Evolutionary conservation across 2,329 filamentous ascomycete genomes (phyloP).

Genomic region (Colletotrichum plurivorum): DNA sequence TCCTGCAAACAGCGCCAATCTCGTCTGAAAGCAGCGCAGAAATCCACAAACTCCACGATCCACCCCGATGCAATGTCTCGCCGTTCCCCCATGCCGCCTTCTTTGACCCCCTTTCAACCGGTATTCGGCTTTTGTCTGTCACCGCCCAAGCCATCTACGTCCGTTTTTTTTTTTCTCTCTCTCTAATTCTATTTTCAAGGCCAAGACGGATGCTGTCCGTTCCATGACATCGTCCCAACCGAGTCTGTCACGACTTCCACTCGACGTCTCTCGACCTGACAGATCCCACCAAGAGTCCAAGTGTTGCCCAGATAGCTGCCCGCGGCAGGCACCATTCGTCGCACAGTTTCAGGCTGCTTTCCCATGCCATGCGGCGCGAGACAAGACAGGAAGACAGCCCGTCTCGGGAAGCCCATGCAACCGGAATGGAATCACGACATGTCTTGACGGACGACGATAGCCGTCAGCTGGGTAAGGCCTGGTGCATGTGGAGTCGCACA

Average conservation of each 20-base stretch:
- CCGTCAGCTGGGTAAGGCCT: slow-evolving; percentile 3
- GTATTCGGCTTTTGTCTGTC: slow-evolving; percentile 9
- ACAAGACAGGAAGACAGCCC: slow-evolving; percentile 17
- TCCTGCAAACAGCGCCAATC: slow-evolving; percentile 22
- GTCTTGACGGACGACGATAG: no score
- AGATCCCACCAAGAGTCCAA: not conserved
- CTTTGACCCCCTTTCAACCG: slow-evolving; percentile 13
- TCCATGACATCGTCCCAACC: slow-evolving; percentile 12
- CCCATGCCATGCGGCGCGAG: slow-evolving; percentile 9
- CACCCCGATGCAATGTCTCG: slow-evolving; percentile 25
- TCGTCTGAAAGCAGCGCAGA: slow-evolving; percentile 22
- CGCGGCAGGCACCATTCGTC: slow-evolving; percentile 2
- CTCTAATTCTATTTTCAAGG: not conserved
- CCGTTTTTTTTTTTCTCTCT: no score
- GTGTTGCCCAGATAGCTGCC: not conserved
- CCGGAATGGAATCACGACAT: not conserved
- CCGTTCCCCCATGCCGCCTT: not conserved
- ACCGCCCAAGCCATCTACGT: slow-evolving; percentile 2
- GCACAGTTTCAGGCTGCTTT: slow-evolving; percentile 27
- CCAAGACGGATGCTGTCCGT: slow-evolving; percentile 14
- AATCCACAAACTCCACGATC: slow-evolving; percentile 11
- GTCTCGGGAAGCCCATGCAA: slow-evolving; percentile 7
- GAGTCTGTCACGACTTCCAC: not conserved
- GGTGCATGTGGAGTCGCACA: slow-evolving; percentile 22
- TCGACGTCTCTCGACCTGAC: not conserved